Evolutionary conservation across 164 flowering plant genomes (phyloP), one percentile per base, ranked within the genome.

Genomic region (Tinospora cordifolia): DNA sequence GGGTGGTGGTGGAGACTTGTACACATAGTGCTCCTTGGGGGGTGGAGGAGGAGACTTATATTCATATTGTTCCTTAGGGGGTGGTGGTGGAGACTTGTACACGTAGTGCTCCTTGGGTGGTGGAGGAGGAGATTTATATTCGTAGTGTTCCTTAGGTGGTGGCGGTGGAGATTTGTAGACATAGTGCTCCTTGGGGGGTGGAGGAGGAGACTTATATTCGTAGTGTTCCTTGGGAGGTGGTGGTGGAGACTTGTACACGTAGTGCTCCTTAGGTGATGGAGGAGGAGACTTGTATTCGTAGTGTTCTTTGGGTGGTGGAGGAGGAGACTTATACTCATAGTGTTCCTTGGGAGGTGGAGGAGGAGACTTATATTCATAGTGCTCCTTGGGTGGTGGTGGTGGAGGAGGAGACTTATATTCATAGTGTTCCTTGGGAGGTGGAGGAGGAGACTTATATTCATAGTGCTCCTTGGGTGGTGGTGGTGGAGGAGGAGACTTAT

Each of bases 41-140:
- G 78, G 78, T 67, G 78, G 72, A 3, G 75, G 78, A 8, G 64
- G 64, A 21, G 64, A 62, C 12, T 62, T 62, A 38, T 62, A 62
- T 38, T 71, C 36, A 75, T 76, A 68, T 8, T 30, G 36, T 4
- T 30, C 36, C 36, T 30, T 30, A 1, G 26, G 27, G 11, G 71
- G 71, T 66, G 75, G 9, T 64, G 63, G 26, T 17, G 65, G 8
- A 10, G 68, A 17, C 11, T 10, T 8, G 30, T 41, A 51, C 24
- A 11, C 9, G 59, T 49, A 67, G 14, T 67, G 58, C 14, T 44
- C 47, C 47, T 44, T 44, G 27, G 8, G 14, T 24, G 64, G 64
- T 21, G 64, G 64, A 2, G 64, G 69, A 6, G 64, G 64, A 4
- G 64, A 62, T 15, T 62, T 62, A 14, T 62, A 62, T 13, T 62